A percentile compares a stretch with the other conserved stretches of the same genome.
Conservation (phyloP, 2,329 filamentous ascomycete species). For the Albifimbria verrucaria region DNA sequence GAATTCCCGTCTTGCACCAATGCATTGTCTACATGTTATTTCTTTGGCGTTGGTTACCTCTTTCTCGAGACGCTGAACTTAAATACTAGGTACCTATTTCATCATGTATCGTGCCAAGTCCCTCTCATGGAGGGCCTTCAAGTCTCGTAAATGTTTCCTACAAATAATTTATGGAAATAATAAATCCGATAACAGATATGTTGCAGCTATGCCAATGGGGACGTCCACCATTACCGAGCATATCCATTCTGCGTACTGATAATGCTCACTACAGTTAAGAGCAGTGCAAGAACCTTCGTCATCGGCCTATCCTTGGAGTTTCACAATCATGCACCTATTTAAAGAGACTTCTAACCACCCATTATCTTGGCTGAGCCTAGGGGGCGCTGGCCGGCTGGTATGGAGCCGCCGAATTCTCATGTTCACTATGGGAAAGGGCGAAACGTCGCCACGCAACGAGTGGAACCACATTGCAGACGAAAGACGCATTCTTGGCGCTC, state of each 20-base stretch:
- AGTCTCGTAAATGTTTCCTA: neutral
- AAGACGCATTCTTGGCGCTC: too few relatives aligned
- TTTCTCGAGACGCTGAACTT: constrained; percentile 1
- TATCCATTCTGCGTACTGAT: constrained; percentile 1
- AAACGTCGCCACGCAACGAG: too few relatives aligned
- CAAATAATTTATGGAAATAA: neutral
- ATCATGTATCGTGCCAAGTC: neutral
- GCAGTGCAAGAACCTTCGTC: neutral
- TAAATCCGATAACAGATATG: neutral
- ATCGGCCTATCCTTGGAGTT: neutral
- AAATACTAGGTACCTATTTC: neutral
- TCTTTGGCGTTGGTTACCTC: neutral
- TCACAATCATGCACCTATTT: neutral
- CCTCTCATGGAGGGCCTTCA: neutral
- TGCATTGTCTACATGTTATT: neutral
- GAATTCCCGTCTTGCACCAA: neutral
- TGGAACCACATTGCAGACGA: too few relatives aligned
- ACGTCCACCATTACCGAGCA: neutral
- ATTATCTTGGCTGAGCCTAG: too few relatives aligned
- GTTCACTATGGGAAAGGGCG: too few relatives aligned
- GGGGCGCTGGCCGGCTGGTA: too few relatives aligned
- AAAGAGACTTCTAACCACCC: neutral
- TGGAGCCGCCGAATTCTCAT: too few relatives aligned
- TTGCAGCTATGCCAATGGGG: neutral
- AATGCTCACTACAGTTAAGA: neutral